A percentile compares a stretch with the other conserved stretches of the same genome.
phyloP scores from a whole-genome alignment of 148 eudicot genomes.

The Beta vulgaris region DNA sequence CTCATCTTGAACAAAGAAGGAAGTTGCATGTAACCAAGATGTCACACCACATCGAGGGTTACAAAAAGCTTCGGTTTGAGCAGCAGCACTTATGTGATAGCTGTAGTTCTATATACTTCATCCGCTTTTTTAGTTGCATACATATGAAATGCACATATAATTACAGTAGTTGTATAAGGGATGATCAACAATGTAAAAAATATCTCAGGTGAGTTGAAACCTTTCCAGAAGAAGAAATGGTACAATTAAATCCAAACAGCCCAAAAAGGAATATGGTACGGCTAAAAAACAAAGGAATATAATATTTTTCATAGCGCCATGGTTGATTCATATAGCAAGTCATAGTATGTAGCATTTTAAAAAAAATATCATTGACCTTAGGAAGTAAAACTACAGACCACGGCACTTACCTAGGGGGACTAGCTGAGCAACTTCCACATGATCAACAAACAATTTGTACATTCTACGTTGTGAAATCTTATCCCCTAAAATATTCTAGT shows the following conservation, averaged over 20 bases:
- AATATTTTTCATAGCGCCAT: no score
- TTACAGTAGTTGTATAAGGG: no score
- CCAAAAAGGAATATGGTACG: no score
- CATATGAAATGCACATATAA: no score
- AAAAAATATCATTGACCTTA: not conserved
- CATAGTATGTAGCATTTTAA: not conserved
- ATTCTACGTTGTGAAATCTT: not conserved
- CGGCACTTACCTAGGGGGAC: no score
- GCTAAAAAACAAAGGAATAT: no score
- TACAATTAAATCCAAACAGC: no score
- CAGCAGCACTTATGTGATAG: not conserved
- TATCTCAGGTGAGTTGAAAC: no score
- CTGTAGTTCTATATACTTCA: not conserved
- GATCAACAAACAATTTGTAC: not conserved
- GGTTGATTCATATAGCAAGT: not conserved
- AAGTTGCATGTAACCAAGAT: not conserved
- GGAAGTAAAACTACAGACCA: not conserved
- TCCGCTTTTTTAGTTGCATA: no score
- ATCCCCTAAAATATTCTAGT: not conserved
- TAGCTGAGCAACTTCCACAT: no score
- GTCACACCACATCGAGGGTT: not conserved
- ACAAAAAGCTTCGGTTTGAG: not conserved
- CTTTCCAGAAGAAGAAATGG: no score
- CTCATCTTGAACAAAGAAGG: not conserved
- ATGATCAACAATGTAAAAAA: no score